These are phyloP conservation scores for Capsella rubella DNA, from an alignment of 441 rosid genomes.

Conservation along the genomic window DNA sequence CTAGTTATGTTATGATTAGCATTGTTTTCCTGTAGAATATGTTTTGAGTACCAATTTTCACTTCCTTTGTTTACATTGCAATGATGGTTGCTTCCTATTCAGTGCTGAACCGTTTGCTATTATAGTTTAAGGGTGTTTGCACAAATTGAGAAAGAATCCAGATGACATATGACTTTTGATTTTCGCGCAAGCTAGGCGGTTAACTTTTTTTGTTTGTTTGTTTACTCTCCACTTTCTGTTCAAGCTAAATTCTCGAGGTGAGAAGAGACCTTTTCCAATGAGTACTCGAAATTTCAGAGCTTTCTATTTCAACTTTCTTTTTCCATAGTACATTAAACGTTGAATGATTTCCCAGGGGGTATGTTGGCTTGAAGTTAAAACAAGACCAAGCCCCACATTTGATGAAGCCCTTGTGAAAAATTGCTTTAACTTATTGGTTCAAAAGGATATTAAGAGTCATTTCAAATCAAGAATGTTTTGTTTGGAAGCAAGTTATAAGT, in stretches of 20 bases:
- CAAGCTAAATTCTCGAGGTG: conserved; percentile 26
- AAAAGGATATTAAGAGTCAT: conserved; percentile 62
- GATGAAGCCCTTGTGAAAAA: conserved; percentile 75
- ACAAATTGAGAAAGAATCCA: neutral
- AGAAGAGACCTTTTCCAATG: conserved; percentile 33
- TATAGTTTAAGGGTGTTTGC: neutral
- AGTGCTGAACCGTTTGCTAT: neutral
- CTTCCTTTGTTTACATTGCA: neutral
- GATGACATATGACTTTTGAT: neutral
- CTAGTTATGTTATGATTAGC: neutral
- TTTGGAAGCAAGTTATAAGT: conserved; percentile 60
- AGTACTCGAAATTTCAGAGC: conserved; percentile 47
- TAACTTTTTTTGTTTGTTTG: neutral
- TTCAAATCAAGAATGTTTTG: conserved; percentile 65
- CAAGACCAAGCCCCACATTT: conserved; percentile 94
- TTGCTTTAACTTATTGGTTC: conserved; percentile 69
- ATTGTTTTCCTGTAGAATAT: neutral
- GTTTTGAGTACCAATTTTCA: neutral
- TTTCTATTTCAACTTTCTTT: conserved; percentile 42
- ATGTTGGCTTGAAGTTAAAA: conserved; percentile 97
- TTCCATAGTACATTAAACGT: conserved; percentile 63
- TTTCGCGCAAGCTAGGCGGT: neutral
- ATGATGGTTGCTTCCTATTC: neutral
- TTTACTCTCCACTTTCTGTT: neutral
- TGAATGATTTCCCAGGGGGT: conserved; percentile 98